Conservation (phyloP, 371 early-diverging fungal species). For the Saksenaea oblongispora region DNA sequence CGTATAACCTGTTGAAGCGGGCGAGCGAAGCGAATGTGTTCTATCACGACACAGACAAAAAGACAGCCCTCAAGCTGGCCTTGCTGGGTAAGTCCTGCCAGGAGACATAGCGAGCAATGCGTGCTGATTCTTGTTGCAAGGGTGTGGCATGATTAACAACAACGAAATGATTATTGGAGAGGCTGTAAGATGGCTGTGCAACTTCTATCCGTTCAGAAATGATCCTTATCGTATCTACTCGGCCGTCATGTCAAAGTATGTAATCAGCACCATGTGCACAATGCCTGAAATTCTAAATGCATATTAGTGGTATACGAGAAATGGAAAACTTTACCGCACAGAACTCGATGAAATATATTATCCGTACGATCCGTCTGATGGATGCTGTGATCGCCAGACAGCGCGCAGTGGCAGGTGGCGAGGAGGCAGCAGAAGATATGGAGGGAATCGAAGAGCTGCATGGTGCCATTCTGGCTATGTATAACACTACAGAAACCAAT, state of each 20-base stretch:
- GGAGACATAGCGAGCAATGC: not conserved
- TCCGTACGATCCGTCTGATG: constrained; percentile 50
- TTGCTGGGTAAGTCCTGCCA: constrained; percentile 52
- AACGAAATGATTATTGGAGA: constrained; percentile 43
- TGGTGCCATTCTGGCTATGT: constrained; percentile 22
- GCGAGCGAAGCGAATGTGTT: constrained; percentile 70
- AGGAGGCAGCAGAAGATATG: not conserved
- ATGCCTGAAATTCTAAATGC: not conserved
- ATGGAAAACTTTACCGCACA: constrained; percentile 18
- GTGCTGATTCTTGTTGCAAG: constrained; percentile 20
- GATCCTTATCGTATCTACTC: constrained; percentile 63
- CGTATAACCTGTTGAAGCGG: constrained; percentile 60
- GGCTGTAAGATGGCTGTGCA: constrained; percentile 51
- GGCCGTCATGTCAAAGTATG: constrained; percentile 47
- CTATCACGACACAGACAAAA: constrained; percentile 54
- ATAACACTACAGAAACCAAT: constrained; percentile 13
- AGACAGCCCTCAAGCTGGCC: constrained; percentile 54
- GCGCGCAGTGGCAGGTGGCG: not conserved
- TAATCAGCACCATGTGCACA: not conserved
- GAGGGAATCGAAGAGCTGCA: constrained; percentile 24
- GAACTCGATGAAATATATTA: constrained; percentile 47
- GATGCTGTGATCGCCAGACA: constrained; percentile 26
- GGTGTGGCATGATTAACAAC: constrained; percentile 46
- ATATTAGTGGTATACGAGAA: constrained; percentile 2
- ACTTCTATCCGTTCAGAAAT: constrained; percentile 32